A percentile compares a stretch with the other conserved stretches of the same genome.
Conservation (phyloP, 176 grass and related monocot genomes). For the Bothriochloa decipiens region DNA sequence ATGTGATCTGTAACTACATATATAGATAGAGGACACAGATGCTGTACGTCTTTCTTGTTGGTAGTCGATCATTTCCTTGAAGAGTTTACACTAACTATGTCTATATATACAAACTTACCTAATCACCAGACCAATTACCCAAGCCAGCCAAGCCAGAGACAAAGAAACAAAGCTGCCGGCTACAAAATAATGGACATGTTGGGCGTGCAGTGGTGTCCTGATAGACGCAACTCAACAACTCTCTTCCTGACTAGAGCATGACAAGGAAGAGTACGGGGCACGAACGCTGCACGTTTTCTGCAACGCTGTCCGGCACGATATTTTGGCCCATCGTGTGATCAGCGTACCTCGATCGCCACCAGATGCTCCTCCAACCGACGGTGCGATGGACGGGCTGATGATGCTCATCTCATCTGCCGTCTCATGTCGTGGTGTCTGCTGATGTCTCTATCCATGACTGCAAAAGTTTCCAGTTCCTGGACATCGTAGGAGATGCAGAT, state of each 20-base stretch:
- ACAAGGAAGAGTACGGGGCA: background rate
- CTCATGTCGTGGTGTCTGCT: no score
- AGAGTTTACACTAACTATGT: no score
- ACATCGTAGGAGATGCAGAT: background rate
- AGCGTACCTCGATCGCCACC: background rate
- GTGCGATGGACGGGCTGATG: background rate
- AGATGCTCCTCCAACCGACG: background rate
- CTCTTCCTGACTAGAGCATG: background rate
- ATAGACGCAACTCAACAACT: conserved; percentile 27
- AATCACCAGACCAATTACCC: no score
- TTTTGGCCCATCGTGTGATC: background rate
- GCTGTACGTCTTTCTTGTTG: no score
- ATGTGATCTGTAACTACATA: no score
- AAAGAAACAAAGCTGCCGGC: background rate
- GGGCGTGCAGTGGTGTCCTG: background rate
- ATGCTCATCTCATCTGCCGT: background rate
- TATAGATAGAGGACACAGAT: no score
- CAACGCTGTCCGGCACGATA: background rate
- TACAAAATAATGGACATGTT: conserved; percentile 27
- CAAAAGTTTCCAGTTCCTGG: background rate
- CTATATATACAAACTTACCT: no score
- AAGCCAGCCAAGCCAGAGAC: no score
- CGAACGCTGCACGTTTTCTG: background rate
- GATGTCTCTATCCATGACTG: background rate
- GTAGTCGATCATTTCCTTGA: no score